A percentile compares a stretch with the other conserved stretches of the same genome.
phyloP scores from a whole-genome alignment of 2,329 filamentous ascomycete species.

The Calonectria hongkongensis region DNA sequence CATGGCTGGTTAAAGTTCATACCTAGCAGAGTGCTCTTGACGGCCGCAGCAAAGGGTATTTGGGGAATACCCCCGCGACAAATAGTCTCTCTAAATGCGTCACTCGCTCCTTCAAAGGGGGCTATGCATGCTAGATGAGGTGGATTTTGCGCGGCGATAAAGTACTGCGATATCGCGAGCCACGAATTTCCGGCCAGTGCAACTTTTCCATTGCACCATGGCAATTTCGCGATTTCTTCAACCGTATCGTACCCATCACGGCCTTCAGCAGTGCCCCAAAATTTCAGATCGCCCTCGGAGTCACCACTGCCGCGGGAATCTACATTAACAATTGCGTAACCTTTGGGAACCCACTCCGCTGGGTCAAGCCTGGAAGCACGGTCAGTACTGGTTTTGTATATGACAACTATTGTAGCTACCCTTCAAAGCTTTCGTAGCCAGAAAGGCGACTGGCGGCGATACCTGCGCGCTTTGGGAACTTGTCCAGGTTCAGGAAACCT shows the following conservation, averaged over 20 bases:
- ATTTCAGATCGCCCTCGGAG: not conserved
- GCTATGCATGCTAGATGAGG: constrained; percentile 19
- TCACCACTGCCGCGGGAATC: constrained; percentile 1
- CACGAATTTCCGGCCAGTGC: constrained; percentile 2
- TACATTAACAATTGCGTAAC: constrained; percentile 7
- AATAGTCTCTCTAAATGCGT: not conserved
- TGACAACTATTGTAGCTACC: not conserved
- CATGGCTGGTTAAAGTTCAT: not conserved
- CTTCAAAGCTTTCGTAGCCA: constrained; percentile 13
- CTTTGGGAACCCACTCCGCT: not conserved
- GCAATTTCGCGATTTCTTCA: constrained; percentile 5
- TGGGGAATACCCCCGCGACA: constrained; percentile 10
- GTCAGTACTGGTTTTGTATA: not conserved
- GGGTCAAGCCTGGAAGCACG: not conserved
- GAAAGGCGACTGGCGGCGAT: not conserved
- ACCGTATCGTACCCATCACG: constrained; percentile 1
- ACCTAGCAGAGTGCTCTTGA: constrained; percentile 11
- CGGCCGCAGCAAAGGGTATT: not conserved
- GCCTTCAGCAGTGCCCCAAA: not conserved
- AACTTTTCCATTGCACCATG: constrained; percentile 28
- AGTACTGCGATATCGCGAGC: constrained; percentile 13
- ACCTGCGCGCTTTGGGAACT: not conserved
- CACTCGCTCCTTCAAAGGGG: not conserved
- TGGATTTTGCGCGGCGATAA: constrained; percentile 7
- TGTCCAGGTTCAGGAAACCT: constrained; percentile 18